Conservation (phyloP, 2,329 filamentous ascomycete genomes). For the Penicillium sp. region DNA sequence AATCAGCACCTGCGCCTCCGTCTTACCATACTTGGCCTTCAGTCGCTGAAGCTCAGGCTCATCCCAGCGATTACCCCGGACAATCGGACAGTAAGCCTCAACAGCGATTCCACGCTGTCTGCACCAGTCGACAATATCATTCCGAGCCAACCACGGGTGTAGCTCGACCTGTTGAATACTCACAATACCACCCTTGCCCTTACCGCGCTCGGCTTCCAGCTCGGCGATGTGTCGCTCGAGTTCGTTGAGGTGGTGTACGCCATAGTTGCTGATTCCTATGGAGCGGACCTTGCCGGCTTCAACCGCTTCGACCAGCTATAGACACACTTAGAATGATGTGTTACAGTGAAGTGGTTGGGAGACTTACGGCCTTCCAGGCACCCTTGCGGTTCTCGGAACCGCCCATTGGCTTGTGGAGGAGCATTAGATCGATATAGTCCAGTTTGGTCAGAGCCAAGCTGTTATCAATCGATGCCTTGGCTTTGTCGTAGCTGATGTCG, state of each 20-base stretch:
- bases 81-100: conserved; percentile 73
- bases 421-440: conserved; percentile 67
- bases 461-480: conserved; percentile 58
- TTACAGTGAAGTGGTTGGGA: no score
- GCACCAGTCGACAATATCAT: conserved; percentile 61
- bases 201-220: conserved; percentile 24
- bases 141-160: conserved; percentile 72
- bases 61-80: conserved; percentile 63
- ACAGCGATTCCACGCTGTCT: conserved; percentile 61
- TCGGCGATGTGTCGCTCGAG: conserved; percentile 47
- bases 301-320: conserved; percentile 64
- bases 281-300: conserved; percentile 63
- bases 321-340: not conserved
- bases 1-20: conserved; percentile 66
- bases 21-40: conserved; percentile 62
- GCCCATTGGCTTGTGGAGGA: conserved; percentile 71
- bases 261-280: conserved; percentile 72
- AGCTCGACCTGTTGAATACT: conserved; percentile 74
- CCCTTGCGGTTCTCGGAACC: conserved; percentile 61
- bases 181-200: conserved; percentile 56
- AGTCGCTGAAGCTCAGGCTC: conserved; percentile 59
- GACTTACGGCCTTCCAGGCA: conserved; percentile 60
- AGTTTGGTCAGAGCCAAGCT: conserved; percentile 60
- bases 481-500: conserved; percentile 34
- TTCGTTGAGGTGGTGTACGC: conserved; percentile 66